phyloP scores from a whole-genome alignment of 2,329 filamentous ascomycete species.

The Graphiopsis chlorocephala region DNA sequence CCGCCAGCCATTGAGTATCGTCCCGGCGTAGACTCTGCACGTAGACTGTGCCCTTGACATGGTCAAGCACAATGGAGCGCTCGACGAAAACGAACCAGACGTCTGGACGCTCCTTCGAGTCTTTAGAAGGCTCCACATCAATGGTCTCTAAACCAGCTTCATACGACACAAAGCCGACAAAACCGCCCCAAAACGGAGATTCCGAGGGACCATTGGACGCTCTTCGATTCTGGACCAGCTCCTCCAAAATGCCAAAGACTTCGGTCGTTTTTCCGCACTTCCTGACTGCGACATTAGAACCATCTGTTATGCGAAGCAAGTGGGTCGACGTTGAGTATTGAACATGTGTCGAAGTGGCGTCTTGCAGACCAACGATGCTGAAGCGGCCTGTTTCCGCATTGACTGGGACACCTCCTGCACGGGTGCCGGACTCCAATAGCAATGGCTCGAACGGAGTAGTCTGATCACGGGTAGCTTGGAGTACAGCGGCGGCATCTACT shows the following conservation, averaged over 20 bases:
- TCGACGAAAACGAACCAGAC: slow-evolving; percentile 74
- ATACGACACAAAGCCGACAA: slow-evolving; percentile 82
- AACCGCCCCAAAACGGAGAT: slow-evolving; percentile 73
- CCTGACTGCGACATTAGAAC: neutral
- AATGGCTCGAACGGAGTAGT: slow-evolving; percentile 36
- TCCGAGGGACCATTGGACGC: slow-evolving; percentile 34
- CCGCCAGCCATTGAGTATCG: slow-evolving; percentile 32
- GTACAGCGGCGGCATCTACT: slow-evolving; percentile 37
- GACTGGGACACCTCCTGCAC: slow-evolving; percentile 37
- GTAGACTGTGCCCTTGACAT: slow-evolving; percentile 58
- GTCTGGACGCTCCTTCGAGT: slow-evolving; percentile 57
- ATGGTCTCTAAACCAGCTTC: slow-evolving; percentile 71
- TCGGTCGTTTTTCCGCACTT: slow-evolving; percentile 18
- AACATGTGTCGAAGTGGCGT: slow-evolving; percentile 33
- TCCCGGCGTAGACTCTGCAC: slow-evolving; percentile 64
- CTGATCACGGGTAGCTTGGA: slow-evolving; percentile 34
- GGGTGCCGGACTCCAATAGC: slow-evolving; percentile 49
- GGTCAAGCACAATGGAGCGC: slow-evolving; percentile 74
- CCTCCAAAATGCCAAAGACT: slow-evolving; percentile 41
- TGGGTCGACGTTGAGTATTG: slow-evolving; percentile 24
- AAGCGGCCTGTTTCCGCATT: slow-evolving; percentile 58
- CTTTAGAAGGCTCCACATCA: slow-evolving; percentile 41
- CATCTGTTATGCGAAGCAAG: slow-evolving; percentile 18
- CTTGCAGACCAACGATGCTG: slow-evolving; percentile 70
- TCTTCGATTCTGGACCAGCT: slow-evolving; percentile 37